These are phyloP conservation scores for Fusarium musae DNA, from an alignment of 2,329 filamentous ascomycete genomes.

Conservation along the genomic window DNA sequence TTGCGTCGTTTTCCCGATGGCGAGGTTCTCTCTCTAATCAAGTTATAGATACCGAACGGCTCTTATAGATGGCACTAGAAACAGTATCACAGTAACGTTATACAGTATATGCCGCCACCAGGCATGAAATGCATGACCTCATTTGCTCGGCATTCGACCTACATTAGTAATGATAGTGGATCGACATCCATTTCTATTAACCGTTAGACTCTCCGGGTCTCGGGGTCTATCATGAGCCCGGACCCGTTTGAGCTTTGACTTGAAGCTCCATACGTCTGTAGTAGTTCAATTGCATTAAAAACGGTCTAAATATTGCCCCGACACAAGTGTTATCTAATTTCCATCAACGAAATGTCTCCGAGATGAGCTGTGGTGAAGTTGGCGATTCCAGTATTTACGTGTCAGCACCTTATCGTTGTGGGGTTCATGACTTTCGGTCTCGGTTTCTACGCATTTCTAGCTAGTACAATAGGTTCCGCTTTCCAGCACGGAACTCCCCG, in stretches of 20 bases:
- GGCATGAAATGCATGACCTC: background rate
- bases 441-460: background rate
- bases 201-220: background rate
- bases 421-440: too few relatives aligned
- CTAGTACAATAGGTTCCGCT: too few relatives aligned
- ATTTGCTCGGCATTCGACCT: background rate
- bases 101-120: background rate
- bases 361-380: accelerated
- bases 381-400: accelerated
- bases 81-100: background rate
- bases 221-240: background rate
- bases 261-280: accelerated
- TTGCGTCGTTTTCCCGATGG: too few relatives aligned
- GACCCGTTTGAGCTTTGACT: background rate
- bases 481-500: too few relatives aligned
- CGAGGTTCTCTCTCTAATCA: accelerated
- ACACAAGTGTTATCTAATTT: accelerated
- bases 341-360: accelerated
- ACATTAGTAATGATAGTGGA: conserved; percentile 14
- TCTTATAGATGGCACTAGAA: background rate
- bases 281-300: accelerated
- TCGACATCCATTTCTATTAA: background rate
- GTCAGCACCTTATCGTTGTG: background rate
- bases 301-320: background rate
- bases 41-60: accelerated